Evolutionary conservation across 2,329 filamentous ascomycete species (phyloP).

Genomic region (Exophiala dermatitidis): DNA sequence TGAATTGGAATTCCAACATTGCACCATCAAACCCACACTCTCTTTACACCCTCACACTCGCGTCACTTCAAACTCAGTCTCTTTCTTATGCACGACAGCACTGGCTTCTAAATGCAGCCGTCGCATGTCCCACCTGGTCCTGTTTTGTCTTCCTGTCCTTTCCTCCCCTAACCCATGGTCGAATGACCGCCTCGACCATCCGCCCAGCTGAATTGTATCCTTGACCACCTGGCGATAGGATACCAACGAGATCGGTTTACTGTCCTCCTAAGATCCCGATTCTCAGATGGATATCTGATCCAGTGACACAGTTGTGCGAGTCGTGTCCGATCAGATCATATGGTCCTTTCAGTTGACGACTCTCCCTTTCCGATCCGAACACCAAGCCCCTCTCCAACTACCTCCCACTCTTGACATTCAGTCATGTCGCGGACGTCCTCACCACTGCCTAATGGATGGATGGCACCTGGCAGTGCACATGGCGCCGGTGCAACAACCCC

Average conservation of each 20-base stretch:
- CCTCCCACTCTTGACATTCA: slow-evolving; percentile 64
- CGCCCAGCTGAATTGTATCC: not conserved
- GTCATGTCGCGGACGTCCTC: slow-evolving; percentile 82
- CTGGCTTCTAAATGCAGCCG: not conserved
- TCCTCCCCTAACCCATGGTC: not conserved
- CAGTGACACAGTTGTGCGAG: not conserved
- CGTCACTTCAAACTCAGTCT: not conserved
- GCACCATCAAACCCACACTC: not conserved
- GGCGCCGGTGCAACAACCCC: slow-evolving; percentile 59
- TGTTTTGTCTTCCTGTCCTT: slow-evolving; percentile 2
- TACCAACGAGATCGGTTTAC: too few species aligned
- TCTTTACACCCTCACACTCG: not conserved
- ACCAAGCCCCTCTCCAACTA: slow-evolving; percentile 31
- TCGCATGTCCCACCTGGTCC: not conserved
- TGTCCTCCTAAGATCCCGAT: not conserved
- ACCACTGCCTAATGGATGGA: slow-evolving; percentile 77
- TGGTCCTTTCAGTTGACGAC: not conserved
- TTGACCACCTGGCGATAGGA: not conserved
- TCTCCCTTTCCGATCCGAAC: not conserved
- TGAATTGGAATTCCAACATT: not conserved
- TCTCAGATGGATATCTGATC: not conserved
- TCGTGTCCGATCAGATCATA: not conserved
- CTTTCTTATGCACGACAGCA: not conserved
- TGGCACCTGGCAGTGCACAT: slow-evolving; percentile 65
- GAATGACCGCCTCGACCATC: not conserved